Conservation (phyloP, 805 yeast species). For the Saccharomycopsis sp. region DNA sequence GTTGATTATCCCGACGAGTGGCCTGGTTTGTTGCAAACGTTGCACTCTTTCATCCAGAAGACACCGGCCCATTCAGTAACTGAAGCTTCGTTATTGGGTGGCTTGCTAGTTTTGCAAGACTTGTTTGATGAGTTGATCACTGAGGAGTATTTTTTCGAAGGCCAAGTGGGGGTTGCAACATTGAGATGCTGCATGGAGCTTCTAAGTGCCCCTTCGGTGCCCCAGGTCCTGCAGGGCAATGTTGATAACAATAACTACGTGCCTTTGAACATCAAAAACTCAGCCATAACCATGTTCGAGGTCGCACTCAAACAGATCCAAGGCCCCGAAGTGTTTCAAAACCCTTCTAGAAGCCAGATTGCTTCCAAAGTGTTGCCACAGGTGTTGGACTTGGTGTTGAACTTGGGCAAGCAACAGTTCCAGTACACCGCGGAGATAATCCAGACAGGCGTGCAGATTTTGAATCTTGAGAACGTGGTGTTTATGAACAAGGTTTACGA, state of each 20-base stretch:
- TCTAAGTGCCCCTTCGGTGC: slow-evolving; percentile 14
- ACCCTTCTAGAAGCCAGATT: slow-evolving; percentile 27
- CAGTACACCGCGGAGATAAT: slow-evolving; percentile 21
- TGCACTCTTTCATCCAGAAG: slow-evolving; percentile 37
- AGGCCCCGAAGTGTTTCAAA: slow-evolving; percentile 38
- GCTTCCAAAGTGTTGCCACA: slow-evolving; percentile 4
- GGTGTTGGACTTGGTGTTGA: slow-evolving; percentile 8
- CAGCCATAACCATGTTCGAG: slow-evolving; percentile 43
- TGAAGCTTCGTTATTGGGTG: slow-evolving; percentile 36
- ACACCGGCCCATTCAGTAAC: slow-evolving; percentile 24
- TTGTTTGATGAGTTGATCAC: slow-evolving; percentile 78
- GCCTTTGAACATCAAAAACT: slow-evolving; percentile 31
- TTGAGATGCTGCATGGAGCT: slow-evolving; percentile 41
- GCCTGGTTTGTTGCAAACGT: slow-evolving; percentile 55
- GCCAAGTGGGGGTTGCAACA: slow-evolving; percentile 52
- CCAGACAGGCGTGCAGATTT: slow-evolving; percentile 14
- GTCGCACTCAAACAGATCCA: slow-evolving; percentile 45
- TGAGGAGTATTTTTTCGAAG: slow-evolving; percentile 78
- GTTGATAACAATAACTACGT: slow-evolving; percentile 25
- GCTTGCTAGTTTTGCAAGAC: slow-evolving; percentile 57
- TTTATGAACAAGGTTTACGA: slow-evolving; percentile 27
- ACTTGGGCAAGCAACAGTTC: slow-evolving; percentile 9
- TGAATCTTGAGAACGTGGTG: slow-evolving; percentile 21
- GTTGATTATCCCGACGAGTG: slow-evolving; percentile 95
- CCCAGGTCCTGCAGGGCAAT: slow-evolving; percentile 14